phyloP scores from a whole-genome alignment of 257 asterid species.

The Solanum lycopersicoides region DNA sequence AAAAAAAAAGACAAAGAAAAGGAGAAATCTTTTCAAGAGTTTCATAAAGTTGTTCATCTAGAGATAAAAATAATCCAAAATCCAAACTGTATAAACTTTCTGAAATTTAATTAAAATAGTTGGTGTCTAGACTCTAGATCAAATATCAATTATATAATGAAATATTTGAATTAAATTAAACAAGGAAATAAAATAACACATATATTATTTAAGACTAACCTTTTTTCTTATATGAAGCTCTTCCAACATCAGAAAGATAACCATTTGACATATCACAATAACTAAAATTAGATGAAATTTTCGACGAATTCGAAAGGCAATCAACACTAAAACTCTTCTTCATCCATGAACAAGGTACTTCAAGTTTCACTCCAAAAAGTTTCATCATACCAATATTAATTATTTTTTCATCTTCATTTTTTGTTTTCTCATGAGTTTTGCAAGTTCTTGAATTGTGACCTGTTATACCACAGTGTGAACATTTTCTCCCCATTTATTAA shows the following conservation, averaged over 20 bases:
- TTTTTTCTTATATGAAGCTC: constrained; percentile 7
- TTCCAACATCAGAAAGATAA: constrained; percentile 17
- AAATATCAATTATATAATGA: neutral
- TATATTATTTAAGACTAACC: neutral
- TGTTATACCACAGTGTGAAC: constrained; percentile 34
- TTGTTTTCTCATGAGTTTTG: neutral
- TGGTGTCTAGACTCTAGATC: neutral
- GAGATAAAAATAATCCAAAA: neutral
- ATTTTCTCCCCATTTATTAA: constrained; percentile 26
- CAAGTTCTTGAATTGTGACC: constrained; percentile 57
- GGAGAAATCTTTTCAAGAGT: neutral
- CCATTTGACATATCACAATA: neutral
- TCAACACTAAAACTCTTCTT: constrained; percentile 18
- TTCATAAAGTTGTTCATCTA: neutral
- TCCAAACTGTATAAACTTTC: neutral
- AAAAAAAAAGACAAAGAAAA: neutral
- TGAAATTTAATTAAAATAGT: neutral
- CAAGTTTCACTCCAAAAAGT: constrained; percentile 29
- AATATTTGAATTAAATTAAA: no score
- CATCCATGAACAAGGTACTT: neutral
- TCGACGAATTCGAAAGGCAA: neutral
- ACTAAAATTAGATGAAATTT: neutral
- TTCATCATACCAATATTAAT: constrained; percentile 18
- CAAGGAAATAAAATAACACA: neutral
- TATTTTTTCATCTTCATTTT: neutral